Evolutionary conservation across 257 asterid species (phyloP), one percentile per base, ranked within the genome.

Genomic region (Primulina tabacum): DNA sequence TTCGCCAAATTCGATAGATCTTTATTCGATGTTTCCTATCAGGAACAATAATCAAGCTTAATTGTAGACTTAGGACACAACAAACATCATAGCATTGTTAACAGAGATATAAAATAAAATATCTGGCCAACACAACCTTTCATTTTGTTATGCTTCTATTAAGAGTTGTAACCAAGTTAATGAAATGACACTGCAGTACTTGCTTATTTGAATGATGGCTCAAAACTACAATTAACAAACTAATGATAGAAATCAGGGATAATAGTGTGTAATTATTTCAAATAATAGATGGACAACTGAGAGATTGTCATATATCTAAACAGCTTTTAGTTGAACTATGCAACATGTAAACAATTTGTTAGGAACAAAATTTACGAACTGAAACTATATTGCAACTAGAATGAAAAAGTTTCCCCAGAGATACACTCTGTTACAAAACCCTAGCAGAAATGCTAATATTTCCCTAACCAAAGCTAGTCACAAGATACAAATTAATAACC

Each of bases 11-110:
- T 90, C 24, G 96, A 83, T 72, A 93, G 80, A 78, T 90, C 99
- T 80, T 93, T 93, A 62, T 88, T 80, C 73, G 99, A 90, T 64
- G 99, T 89, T 83, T 93, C 97, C 99, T 93, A 74, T 78, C 75
- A 69, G 70, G 69, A 57, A 71, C 50, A 69, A 75, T 73, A 32
- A 74, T 37, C 33, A 38, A 62, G 68, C 69, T 37, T 67, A 35
- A 76, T 62, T 63, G 56, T 21, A 65, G 38, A 69, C 37, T 35
- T 64, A 68, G 53, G 59, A 40, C 63, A 38, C 69, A 34, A 72
- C 56, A 68, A 43, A 20, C 30, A 70, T 52, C 66, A 47, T 55
- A 59, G 60, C 50, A 55, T 60, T n/a, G 11, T 32, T 33, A 78
- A 37, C 11, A 62, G 35, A 59, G 61, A n/a, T 37, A 67, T 24